These are phyloP conservation scores for Cyclotella choctawhatcheeana DNA, from an alignment of 108 stramenopile species.

Conservation along the genomic window DNA sequence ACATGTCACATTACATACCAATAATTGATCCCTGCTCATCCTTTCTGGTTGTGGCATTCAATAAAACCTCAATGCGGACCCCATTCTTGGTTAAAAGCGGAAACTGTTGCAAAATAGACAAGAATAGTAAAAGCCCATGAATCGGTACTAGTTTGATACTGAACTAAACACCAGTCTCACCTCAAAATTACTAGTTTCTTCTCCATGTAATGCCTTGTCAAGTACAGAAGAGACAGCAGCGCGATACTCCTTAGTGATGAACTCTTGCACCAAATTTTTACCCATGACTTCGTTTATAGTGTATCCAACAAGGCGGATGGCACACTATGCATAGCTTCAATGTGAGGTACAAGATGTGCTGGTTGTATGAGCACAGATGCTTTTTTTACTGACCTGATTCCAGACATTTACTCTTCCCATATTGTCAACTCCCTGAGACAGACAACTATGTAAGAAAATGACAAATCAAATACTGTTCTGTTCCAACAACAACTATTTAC, in stretches of 20 bases:
- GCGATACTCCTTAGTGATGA: not conserved
- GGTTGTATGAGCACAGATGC: too few species aligned
- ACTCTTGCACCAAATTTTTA: not conserved
- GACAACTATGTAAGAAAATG: too few species aligned
- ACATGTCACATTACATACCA: too few species aligned
- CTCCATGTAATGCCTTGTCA: conserved; percentile 52
- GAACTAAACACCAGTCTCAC: too few species aligned
- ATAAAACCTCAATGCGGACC: conserved; percentile 42
- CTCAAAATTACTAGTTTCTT: conserved; percentile 68
- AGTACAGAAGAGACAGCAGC: not conserved
- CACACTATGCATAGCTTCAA: not conserved
- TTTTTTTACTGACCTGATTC: conserved; percentile 7
- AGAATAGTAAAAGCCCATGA: too few species aligned
- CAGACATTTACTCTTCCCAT: conserved; percentile 44
- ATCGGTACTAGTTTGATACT: too few species aligned
- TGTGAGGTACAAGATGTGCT: too few species aligned
- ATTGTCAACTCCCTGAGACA: conserved; percentile 69
- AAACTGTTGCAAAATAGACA: too few species aligned
- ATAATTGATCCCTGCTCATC: conserved; percentile 36
- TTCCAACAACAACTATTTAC: too few species aligned
- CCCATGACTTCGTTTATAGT: conserved; percentile 7
- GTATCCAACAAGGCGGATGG: conserved; percentile 15
- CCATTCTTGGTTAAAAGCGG: conserved; percentile 46
- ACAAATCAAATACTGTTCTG: too few species aligned
- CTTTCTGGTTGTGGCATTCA: conserved; percentile 57